A percentile compares a stretch with the other conserved stretches of the same genome.
These are phyloP conservation scores for Vaccinium myrtillus DNA, from an alignment of 148 eudicot genomes.

Conservation along the genomic window DNA sequence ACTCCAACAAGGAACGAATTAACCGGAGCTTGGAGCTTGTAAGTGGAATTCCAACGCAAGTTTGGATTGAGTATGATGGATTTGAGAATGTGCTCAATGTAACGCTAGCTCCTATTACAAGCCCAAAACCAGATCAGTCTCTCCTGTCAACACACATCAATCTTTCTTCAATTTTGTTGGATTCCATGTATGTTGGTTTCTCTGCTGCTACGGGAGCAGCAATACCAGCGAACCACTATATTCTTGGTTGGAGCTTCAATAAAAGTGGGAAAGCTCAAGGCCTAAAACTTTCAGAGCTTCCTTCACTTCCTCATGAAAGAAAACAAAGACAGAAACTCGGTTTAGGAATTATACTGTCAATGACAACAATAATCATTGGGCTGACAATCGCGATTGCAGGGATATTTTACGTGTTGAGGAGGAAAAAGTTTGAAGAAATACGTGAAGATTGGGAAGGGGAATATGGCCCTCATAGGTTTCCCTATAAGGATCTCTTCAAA, in stretches of 20 bases:
- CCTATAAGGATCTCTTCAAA: conserved; percentile 33
- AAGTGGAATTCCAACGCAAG: conserved; percentile 33
- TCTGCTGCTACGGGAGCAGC: conserved; percentile 19
- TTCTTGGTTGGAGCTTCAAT: conserved; percentile 34
- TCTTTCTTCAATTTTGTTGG: conserved; percentile 26
- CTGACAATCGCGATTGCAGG: background rate
- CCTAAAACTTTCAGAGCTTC: conserved; percentile 39
- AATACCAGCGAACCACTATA: conserved; percentile 10
- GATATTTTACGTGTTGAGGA: background rate
- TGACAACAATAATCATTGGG: background rate
- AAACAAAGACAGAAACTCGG: background rate
- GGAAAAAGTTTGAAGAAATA: background rate
- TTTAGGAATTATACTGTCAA: background rate
- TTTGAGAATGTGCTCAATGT: conserved; percentile 26
- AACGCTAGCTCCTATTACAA: conserved; percentile 34
- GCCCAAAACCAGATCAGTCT: conserved; percentile 21
- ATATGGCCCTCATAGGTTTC: conserved; percentile 24
- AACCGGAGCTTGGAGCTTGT: conserved; percentile 22
- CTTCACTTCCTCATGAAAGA: conserved; percentile 33
- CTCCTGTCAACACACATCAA: conserved; percentile 21
- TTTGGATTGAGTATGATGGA: conserved; percentile 46
- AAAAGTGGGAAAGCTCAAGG: conserved; percentile 22
- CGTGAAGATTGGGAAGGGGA: conserved; percentile 13
- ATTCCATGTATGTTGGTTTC: conserved; percentile 41
- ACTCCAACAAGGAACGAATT: conserved; percentile 15